Evolutionary conservation across 2,329 filamentous ascomycete genomes (phyloP).

Genomic region (Sphaceloma murrayae): DNA sequence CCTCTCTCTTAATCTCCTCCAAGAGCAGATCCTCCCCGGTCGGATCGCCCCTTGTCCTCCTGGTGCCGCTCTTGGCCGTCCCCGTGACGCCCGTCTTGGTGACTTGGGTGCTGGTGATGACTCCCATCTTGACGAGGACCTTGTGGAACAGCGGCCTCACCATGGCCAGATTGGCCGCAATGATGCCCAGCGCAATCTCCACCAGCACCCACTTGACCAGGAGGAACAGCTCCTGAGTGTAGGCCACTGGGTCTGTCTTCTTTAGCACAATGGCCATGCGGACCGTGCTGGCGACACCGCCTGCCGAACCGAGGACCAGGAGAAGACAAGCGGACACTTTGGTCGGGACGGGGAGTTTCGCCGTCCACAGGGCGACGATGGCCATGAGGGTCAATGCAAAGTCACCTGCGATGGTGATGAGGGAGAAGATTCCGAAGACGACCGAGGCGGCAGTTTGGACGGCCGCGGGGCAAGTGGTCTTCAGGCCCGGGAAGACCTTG

Average conservation of each 20-base stretch:
- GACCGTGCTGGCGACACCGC: constrained; percentile 1
- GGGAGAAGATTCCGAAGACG: constrained; percentile 19
- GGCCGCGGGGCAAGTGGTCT: constrained; percentile 20
- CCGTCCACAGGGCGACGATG: constrained; percentile 29
- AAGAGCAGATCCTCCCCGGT: constrained; percentile 9
- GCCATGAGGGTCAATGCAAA: constrained; percentile 31
- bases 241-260: constrained; percentile 21
- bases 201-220: constrained; percentile 26
- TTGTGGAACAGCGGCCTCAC: constrained; percentile 28
- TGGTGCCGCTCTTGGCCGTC: not conserved
- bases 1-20: constrained; percentile 10
- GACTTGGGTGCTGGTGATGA: not conserved
- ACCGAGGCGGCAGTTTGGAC: constrained; percentile 15
- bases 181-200: constrained; percentile 30
- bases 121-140: constrained; percentile 8
- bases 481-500: constrained; percentile 33
- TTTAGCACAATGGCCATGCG: constrained; percentile 12
- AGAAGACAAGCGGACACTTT: constrained; percentile 10
- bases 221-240: constrained; percentile 22
- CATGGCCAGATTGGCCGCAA: constrained; percentile 28
- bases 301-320: constrained; percentile 8
- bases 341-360: constrained; percentile 12
- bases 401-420: constrained; percentile 30
- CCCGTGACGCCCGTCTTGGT: constrained; percentile 2
- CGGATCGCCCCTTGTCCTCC: not conserved